Percentiles rank a stretch among this genome's conserved stretches.
phyloP scores from a whole-genome alignment of 371 early-diverging fungal species.

The Amoeboaphelidium protococcarum region DNA sequence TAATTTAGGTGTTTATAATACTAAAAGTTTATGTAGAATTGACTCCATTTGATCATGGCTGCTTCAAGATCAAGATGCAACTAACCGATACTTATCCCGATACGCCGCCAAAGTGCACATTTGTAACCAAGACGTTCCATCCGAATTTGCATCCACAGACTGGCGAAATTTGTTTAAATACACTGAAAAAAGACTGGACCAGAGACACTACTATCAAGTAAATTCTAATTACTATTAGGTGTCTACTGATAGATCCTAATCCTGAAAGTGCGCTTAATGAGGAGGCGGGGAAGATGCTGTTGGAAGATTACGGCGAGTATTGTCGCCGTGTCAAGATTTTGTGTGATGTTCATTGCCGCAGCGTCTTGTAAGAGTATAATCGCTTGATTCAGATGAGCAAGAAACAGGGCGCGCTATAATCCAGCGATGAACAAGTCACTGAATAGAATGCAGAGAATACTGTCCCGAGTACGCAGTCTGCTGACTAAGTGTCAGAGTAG shows the following conservation, averaged over 20 bases:
- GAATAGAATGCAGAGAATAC: too few relatives aligned
- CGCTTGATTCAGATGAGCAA: too few relatives aligned
- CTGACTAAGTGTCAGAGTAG: too few relatives aligned
- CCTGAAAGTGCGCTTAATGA: conserved; percentile 78
- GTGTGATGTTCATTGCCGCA: conserved; percentile 49
- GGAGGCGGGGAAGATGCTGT: conserved; percentile 57
- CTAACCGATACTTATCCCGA: conserved; percentile 35
- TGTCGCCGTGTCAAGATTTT: conserved; percentile 40
- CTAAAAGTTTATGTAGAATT: conserved; percentile 12
- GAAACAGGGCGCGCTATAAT: too few relatives aligned
- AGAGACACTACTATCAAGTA: conserved; percentile 44
- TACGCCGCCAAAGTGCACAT: conserved; percentile 42
- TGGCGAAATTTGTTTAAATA: conserved; percentile 78
- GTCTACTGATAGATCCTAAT: conserved; percentile 71
- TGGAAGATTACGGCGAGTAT: conserved; percentile 59
- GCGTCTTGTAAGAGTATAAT: too few relatives aligned
- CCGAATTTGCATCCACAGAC: conserved; percentile 58
- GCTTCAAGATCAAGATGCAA: conserved; percentile 30
- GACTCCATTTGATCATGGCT: conserved; percentile 52
- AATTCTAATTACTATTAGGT: conserved; percentile 59
- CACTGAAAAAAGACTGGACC: conserved; percentile 77
- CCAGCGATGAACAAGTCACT: too few relatives aligned
- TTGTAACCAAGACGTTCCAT: conserved; percentile 70
- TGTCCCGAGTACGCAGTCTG: too few relatives aligned
- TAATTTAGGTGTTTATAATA: conserved; percentile 5